Percentiles rank a stretch among this genome's conserved stretches.
Evolutionary conservation across 1,139 yeast genomes (phyloP).

Genomic region (Yamadazyma songkhlaensis): DNA sequence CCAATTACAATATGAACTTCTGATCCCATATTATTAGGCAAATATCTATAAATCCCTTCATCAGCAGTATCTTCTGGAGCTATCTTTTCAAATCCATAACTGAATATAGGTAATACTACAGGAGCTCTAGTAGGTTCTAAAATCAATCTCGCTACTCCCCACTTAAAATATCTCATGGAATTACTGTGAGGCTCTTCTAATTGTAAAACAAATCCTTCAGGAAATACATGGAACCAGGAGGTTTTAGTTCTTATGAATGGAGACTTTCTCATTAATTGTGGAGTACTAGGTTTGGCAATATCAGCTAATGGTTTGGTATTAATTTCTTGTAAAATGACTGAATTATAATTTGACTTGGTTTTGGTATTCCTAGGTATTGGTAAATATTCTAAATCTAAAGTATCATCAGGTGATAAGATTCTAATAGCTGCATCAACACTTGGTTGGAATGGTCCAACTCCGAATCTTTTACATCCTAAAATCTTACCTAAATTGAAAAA

Average conservation of each 20-base stretch:
- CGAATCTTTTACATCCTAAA: slow-evolving; percentile 81
- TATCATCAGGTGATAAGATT: slow-evolving; percentile 76
- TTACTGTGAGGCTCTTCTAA: slow-evolving; percentile 72
- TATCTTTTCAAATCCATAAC: slow-evolving; percentile 82
- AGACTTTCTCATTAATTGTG: slow-evolving; percentile 36
- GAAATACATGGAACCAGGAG: slow-evolving; percentile 93
- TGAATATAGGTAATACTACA: slow-evolving; percentile 82
- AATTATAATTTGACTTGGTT: slow-evolving; percentile 19
- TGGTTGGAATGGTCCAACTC: slow-evolving; percentile 90
- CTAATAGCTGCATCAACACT: slow-evolving; percentile 87
- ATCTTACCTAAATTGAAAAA: slow-evolving; percentile 90
- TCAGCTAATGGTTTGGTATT: slow-evolving; percentile 22
- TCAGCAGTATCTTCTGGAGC: slow-evolving; percentile 76
- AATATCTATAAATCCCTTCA: slow-evolving; percentile 48
- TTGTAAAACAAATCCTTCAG: slow-evolving; percentile 93
- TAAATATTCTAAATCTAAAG: slow-evolving; percentile 52
- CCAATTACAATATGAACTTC: slow-evolving; percentile 73
- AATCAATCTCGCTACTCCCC: slow-evolving; percentile 88
- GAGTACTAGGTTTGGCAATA: slow-evolving; percentile 27
- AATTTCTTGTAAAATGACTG: slow-evolving; percentile 29
- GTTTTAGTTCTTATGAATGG: slow-evolving; percentile 56
- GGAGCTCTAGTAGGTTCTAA: slow-evolving; percentile 85
- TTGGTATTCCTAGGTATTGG: slow-evolving; percentile 25
- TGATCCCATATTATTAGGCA: slow-evolving; percentile 68
- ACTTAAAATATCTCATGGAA: slow-evolving; percentile 90